Evolutionary conservation across 2,329 filamentous ascomycete species (phyloP).

Genomic region (Verticillium isaacii): DNA sequence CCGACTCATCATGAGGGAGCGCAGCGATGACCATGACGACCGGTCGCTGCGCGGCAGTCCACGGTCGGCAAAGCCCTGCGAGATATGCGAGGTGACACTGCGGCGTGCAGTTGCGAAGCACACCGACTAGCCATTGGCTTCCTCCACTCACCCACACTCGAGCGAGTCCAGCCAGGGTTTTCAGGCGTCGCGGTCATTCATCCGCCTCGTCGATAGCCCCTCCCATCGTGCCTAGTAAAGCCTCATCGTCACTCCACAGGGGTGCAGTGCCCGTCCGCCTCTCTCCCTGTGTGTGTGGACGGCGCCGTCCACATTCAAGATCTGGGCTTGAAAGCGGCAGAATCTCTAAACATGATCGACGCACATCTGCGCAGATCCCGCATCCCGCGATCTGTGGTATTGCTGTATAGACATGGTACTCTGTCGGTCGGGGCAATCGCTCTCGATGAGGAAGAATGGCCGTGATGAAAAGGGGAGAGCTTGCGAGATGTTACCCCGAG

Average conservation of each 20-base stretch:
- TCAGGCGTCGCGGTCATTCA: neutral
- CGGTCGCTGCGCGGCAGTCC: neutral
- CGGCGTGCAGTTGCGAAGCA: neutral
- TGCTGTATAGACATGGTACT: neutral
- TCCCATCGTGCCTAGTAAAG: neutral
- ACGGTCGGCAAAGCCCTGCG: neutral
- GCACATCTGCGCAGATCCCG: neutral
- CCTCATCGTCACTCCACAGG: neutral
- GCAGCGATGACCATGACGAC: neutral
- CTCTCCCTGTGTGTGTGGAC: neutral
- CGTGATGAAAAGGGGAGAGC: constrained; percentile 12
- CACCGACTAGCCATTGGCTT: neutral
- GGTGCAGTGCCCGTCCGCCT: neutral
- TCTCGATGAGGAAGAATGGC: constrained; percentile 7
- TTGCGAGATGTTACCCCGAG: constrained; percentile 7
- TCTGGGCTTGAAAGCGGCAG: neutral
- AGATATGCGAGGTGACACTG: neutral
- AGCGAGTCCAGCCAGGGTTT: neutral
- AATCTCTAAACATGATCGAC: neutral
- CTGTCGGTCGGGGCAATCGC: constrained; percentile 5
- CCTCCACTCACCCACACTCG: neutral
- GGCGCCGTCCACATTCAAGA: neutral
- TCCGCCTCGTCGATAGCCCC: neutral
- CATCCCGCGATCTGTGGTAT: neutral
- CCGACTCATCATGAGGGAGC: neutral